phyloP scores from a whole-genome alignment of 805 yeast genomes.

The Wickerhamiella australiensis region DNA sequence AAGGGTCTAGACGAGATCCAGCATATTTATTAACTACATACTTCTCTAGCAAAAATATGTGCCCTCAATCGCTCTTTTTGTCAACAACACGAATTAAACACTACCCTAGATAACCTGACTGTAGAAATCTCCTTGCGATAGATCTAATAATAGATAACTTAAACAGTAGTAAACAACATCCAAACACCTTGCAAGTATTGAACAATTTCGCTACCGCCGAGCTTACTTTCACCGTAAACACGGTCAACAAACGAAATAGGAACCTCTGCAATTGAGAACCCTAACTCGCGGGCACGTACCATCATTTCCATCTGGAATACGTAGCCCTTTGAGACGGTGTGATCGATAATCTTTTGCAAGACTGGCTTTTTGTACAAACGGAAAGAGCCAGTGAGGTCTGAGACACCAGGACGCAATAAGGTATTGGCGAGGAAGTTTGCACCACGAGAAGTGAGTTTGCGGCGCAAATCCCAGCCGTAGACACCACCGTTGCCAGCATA shows the following conservation, averaged over 20 bases:
- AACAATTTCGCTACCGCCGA: slow-evolving; percentile 71
- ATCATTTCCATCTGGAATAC: slow-evolving; percentile 85
- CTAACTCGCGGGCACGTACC: slow-evolving; percentile 66
- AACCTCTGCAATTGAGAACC: slow-evolving; percentile 64
- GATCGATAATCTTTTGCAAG: slow-evolving; percentile 51
- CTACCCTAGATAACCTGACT: too few species aligned
- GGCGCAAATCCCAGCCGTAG: slow-evolving; percentile 72
- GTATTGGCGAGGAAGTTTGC: slow-evolving; percentile 68
- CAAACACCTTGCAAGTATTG: slow-evolving; percentile 69
- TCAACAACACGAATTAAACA: not conserved
- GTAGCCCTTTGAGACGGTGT: slow-evolving; percentile 63
- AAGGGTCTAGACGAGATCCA: too few species aligned
- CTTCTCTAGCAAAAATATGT: too few species aligned
- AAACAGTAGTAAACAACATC: slow-evolving; percentile 52
- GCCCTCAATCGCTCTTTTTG: not conserved
- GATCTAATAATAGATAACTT: slow-evolving; percentile 16
- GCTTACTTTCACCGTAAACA: slow-evolving; percentile 63
- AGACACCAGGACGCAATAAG: slow-evolving; percentile 56
- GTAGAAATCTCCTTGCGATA: too few species aligned
- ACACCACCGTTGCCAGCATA: slow-evolving; percentile 76
- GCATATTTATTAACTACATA: too few species aligned
- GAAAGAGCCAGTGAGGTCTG: slow-evolving; percentile 68
- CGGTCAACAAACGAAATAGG: slow-evolving; percentile 72
- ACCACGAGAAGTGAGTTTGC: slow-evolving; percentile 66
- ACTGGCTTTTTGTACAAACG: slow-evolving; percentile 62